Percentiles rank a stretch among this genome's conserved stretches.
phyloP scores from a whole-genome alignment of 2,329 filamentous ascomycete species.

The Penicillium concentricum region DNA sequence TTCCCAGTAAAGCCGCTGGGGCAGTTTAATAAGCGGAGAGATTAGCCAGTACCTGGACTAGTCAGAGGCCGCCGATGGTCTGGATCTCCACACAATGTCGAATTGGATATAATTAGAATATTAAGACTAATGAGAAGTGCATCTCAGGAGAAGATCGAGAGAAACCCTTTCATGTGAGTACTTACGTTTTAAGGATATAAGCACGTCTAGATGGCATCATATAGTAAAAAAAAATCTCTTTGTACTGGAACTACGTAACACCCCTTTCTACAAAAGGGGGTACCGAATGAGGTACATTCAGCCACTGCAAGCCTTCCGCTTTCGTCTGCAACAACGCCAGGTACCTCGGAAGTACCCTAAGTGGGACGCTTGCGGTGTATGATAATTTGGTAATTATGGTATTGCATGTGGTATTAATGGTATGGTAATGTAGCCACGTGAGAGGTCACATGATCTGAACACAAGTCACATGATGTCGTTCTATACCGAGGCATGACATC shows the following conservation, averaged over 20 bases:
- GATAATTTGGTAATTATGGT: not conserved
- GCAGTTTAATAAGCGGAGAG: conserved; percentile 19
- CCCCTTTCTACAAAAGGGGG: not conserved
- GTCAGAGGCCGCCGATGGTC: not conserved
- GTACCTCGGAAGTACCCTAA: not conserved
- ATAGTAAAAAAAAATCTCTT: not conserved
- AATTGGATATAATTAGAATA: conserved; percentile 9
- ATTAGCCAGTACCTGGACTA: conserved; percentile 7
- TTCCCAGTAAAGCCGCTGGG: conserved; percentile 16
- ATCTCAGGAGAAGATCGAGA: not conserved
- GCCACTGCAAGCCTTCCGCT: conserved; percentile 1
- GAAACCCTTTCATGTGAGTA: too few relatives aligned
- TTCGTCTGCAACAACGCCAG: not conserved
- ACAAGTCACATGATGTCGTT: not conserved
- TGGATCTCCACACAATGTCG: conserved; percentile 8
- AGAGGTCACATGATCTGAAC: too few relatives aligned
- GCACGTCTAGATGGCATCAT: not conserved
- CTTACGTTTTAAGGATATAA: not conserved
- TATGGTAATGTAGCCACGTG: too few relatives aligned
- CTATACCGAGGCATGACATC: conserved; percentile 5
- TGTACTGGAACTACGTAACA: not conserved
- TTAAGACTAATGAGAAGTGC: conserved; percentile 8
- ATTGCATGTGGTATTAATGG: not conserved
- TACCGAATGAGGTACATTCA: not conserved
- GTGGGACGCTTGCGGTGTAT: not conserved